Conservation (phyloP, 2,329 filamentous ascomycete species). For the Botryotinia convoluta region DNA sequence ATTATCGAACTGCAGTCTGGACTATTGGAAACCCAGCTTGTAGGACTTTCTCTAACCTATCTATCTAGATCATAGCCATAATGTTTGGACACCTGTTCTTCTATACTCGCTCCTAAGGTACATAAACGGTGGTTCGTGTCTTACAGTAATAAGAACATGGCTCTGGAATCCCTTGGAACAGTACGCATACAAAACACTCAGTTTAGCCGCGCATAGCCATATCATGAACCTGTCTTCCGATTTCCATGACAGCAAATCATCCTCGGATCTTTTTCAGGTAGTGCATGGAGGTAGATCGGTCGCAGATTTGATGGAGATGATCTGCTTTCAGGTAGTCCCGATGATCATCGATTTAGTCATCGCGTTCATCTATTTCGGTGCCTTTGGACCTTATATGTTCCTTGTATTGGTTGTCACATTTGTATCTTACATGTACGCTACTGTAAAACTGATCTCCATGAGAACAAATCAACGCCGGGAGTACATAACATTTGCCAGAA, state of each 20-base stretch:
- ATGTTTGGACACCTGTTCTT: slow-evolving; percentile 53
- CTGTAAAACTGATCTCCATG: slow-evolving; percentile 40
- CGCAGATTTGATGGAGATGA: slow-evolving; percentile 56
- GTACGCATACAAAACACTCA: slow-evolving; percentile 56
- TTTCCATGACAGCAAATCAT: slow-evolving; percentile 65
- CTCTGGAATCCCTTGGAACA: slow-evolving; percentile 56
- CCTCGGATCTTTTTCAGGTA: slow-evolving; percentile 61
- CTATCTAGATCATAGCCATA: slow-evolving; percentile 35
- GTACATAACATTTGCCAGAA: slow-evolving; percentile 37
- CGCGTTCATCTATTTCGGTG: slow-evolving; percentile 59
- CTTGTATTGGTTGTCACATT: slow-evolving; percentile 48
- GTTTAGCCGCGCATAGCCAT: slow-evolving; percentile 61
- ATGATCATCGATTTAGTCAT: slow-evolving; percentile 60
- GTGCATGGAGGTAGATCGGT: slow-evolving; percentile 62
- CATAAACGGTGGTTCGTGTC: slow-evolving; percentile 50
- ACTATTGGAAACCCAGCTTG: neutral
- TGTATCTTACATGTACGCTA: slow-evolving; percentile 52
- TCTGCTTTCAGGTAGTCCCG: slow-evolving; percentile 59
- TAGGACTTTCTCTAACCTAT: slow-evolving; percentile 6
- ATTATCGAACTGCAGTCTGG: neutral
- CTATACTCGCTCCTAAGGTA: slow-evolving; percentile 50
- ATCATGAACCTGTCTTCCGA: slow-evolving; percentile 69
- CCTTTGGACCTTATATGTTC: slow-evolving; percentile 57
- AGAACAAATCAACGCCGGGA: slow-evolving; percentile 39
- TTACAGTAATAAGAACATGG: slow-evolving; percentile 49